A percentile compares a stretch with the other conserved stretches of the same genome.
phyloP scores from a whole-genome alignment of 495 filamentous ascomycete genomes.

The Talaromyces ruber region DNA sequence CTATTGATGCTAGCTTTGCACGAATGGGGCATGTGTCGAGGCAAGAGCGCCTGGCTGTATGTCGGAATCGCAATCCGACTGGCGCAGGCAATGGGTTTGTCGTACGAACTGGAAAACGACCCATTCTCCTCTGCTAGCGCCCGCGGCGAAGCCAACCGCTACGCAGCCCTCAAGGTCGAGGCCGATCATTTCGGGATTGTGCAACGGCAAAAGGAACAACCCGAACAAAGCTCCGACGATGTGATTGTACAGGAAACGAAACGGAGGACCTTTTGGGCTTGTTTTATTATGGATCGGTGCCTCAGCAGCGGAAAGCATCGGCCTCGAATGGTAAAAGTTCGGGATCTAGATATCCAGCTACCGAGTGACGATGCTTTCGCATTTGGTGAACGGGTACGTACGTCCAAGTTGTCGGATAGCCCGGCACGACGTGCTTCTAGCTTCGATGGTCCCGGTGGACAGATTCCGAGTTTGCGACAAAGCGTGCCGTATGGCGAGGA shows the following conservation, averaged over 20 bases:
- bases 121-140: conserved; percentile 9
- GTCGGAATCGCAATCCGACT: conserved; percentile 70
- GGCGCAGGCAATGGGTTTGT: conserved; percentile 62
- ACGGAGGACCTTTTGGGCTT: conserved; percentile 79
- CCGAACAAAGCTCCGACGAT: conserved; percentile 39
- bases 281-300: conserved; percentile 74
- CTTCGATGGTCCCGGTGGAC: conserved; percentile 34
- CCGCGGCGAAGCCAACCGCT: conserved; percentile 31
- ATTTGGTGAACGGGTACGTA: conserved; percentile 39
- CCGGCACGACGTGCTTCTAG: conserved; percentile 27
- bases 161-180: conserved; percentile 31
- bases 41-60: conserved; percentile 68
- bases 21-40: conserved; percentile 76
- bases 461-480: conserved; percentile 40
- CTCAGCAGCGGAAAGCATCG: conserved; percentile 69
- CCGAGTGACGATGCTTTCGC: conserved; percentile 42
- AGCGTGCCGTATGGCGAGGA: conserved; percentile 35
- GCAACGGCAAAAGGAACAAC: conserved; percentile 21
- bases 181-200: conserved; percentile 33
- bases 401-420: conserved; percentile 32
- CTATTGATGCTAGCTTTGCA: conserved; percentile 77
- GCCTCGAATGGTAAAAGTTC: conserved; percentile 56
- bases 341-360: conserved; percentile 50
- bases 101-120: conserved; percentile 51
- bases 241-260: conserved; percentile 67